Evolutionary conservation across 2,329 filamentous ascomycete species (phyloP).

Genomic region (Aspergillus quadrilineatus): DNA sequence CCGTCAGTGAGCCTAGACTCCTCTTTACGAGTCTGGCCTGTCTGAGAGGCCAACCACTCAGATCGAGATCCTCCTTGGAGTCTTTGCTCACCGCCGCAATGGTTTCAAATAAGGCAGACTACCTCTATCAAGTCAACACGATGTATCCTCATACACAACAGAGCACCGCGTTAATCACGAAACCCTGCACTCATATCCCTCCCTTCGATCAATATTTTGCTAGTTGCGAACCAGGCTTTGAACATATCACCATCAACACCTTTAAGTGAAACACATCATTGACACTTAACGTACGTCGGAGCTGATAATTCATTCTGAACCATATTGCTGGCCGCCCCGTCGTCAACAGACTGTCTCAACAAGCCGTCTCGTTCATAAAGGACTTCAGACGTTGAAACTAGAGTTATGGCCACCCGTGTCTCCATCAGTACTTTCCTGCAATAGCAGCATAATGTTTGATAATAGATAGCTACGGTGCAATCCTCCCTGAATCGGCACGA

Average conservation of each 20-base stretch:
- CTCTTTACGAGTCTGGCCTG: too few relatives aligned
- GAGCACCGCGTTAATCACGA: constrained; percentile 32
- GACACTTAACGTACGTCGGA: constrained; percentile 8
- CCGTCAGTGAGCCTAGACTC: too few relatives aligned
- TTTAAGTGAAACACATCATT: not conserved
- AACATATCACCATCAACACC: not conserved
- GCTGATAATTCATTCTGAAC: constrained; percentile 19
- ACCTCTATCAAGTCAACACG: too few relatives aligned
- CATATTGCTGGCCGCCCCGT: constrained; percentile 15
- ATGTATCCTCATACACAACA: constrained; percentile 29
- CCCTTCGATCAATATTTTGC: constrained; percentile 19
- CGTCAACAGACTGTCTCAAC: constrained; percentile 7
- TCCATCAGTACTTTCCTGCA: not conserved
- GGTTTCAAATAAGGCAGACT: too few relatives aligned
- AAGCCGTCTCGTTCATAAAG: constrained; percentile 19
- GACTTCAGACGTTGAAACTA: constrained; percentile 16
- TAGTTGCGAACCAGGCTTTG: constrained; percentile 21
- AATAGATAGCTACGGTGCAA: not conserved
- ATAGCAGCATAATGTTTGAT: not conserved
- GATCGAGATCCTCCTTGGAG: too few relatives aligned
- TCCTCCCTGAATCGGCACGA: constrained; percentile 21
- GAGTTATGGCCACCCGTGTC: constrained; percentile 18
- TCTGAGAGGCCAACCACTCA: too few relatives aligned
- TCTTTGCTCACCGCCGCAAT: too few relatives aligned
- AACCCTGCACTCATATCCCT: constrained; percentile 32